Evolutionary conservation across 768 basidiomycete genomes (phyloP), one percentile per base, ranked within the genome.

Genomic region (Boletus sensibilis): DNA sequence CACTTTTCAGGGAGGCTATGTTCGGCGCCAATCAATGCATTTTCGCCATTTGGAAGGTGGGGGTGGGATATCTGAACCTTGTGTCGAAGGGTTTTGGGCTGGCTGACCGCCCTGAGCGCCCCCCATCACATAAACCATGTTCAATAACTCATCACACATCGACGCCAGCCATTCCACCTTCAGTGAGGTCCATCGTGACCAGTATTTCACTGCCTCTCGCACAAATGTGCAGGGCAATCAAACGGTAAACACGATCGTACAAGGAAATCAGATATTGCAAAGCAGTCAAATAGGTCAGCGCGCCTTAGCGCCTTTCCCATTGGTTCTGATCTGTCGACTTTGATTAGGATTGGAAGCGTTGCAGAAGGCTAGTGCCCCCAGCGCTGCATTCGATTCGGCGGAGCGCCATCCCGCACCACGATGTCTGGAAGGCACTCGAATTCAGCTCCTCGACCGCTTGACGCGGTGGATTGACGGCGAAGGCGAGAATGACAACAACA

Each of bases 81-180:
- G 16, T 7, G 16, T 5, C 20, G 39, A 40, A 20, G 12, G 40
- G 40, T 21, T 41, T 41, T 3, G 10, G 11, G 20, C 39, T 34
- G 34, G n/a, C 9, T 20, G 9, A 11, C 12, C 3, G n/a, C 5
- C 20, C 20, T n/a, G 39, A 20, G 12, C 7, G 39, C 39, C 5
- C 4, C 23, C 23, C 18, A 20, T 34, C 23, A 23, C 25, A n/a
- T 29, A 46, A 38, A 44, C 25, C 29, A 63, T 63, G 62, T 63
- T 63, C 56, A 61, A 61, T 41, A 61, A 63, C 42, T 56, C 62
- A 4, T 52, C 57, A 4, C 31, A 62, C 31, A 35, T 64, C 42
- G 57, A 62, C 12, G 57, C 60, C 5, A 62, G 56, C 21, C 60
- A 53, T 41, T 64, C 61, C n/a, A 63, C 58, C 2, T 63, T 64